These are phyloP conservation scores for Pyrenochaeta sp. DNA, from an alignment of 2,329 filamentous ascomycete genomes.

Conservation along the genomic window DNA sequence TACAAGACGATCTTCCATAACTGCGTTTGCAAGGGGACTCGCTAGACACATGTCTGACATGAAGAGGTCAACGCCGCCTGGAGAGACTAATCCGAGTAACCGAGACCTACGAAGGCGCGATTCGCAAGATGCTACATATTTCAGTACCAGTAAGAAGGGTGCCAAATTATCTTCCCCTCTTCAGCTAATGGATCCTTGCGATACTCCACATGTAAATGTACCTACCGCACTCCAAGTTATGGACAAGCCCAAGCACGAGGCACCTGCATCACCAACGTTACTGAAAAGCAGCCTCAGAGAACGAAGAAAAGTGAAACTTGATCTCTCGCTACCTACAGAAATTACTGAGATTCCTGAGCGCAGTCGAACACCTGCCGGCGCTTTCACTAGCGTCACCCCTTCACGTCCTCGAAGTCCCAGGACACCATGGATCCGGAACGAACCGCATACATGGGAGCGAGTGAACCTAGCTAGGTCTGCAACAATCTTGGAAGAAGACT, in stretches of 20 bases:
- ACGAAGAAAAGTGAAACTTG: slow-evolving; percentile 37
- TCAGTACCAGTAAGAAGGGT: slow-evolving; percentile 10
- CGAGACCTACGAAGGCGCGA: neutral
- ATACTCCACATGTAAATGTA: too few relatives aligned
- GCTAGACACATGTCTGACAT: slow-evolving; percentile 31
- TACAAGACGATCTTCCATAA: slow-evolving; percentile 30
- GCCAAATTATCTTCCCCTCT: slow-evolving; percentile 17
- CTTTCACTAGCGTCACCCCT: slow-evolving; percentile 23
- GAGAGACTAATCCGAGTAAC: slow-evolving; percentile 7
- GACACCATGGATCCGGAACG: slow-evolving; percentile 27
- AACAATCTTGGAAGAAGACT: slow-evolving; percentile 20
- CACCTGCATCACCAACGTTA: neutral
- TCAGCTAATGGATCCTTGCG: too few relatives aligned
- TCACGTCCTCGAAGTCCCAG: slow-evolving; percentile 37
- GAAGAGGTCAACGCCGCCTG: slow-evolving; percentile 20
- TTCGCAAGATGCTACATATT: slow-evolving; percentile 4
- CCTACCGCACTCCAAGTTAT: too few relatives aligned
- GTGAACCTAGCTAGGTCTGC: slow-evolving; percentile 11
- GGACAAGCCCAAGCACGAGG: neutral
- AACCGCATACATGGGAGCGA: slow-evolving; percentile 20
- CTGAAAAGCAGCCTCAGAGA: slow-evolving; percentile 30
- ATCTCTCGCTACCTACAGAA: slow-evolving; percentile 32
- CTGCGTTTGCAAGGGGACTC: slow-evolving; percentile 32
- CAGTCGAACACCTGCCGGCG: slow-evolving; percentile 12
- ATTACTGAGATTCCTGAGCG: slow-evolving; percentile 30